Percentiles rank a stretch among this genome's conserved stretches.
phyloP scores from a whole-genome alignment of 2,329 filamentous ascomycete species.

The Thermothelomyces thermophilus region DNA sequence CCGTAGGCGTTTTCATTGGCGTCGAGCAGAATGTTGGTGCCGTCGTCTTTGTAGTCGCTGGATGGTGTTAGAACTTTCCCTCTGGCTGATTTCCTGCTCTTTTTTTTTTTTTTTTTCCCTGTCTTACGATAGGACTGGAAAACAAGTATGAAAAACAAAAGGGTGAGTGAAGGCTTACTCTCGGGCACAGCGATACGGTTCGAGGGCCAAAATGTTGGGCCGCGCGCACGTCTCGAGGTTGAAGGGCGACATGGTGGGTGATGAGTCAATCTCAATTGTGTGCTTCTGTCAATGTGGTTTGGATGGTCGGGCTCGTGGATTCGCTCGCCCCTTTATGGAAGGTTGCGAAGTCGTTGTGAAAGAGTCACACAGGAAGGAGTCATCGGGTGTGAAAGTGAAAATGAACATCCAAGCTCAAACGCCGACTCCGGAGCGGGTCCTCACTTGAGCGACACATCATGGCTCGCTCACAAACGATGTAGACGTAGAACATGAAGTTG shows the following conservation, averaged over 20 bases:
- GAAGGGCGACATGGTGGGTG: constrained; percentile 52
- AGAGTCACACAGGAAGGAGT: constrained; percentile 12
- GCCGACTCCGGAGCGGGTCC: constrained; percentile 18
- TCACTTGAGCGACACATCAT: neutral
- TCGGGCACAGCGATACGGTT: constrained; percentile 75
- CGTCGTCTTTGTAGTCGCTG: constrained; percentile 98
- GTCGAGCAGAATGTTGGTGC: constrained; percentile 90
- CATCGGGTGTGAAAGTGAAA: neutral
- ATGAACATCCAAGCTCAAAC: neutral
- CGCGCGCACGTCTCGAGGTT: constrained; percentile 68
- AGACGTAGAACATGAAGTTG: neutral
- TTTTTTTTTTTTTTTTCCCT: too few relatives aligned
- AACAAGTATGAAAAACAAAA: neutral
- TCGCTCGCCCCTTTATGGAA: neutral
- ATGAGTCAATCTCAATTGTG: neutral
- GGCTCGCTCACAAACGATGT: neutral
- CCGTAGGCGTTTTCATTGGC: constrained; percentile 98
- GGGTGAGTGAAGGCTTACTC: constrained; percentile 49
- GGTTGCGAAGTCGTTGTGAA: neutral
- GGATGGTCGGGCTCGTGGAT: neutral
- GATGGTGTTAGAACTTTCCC: constrained; percentile 24
- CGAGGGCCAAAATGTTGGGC: constrained; percentile 67
- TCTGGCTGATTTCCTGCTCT: too few relatives aligned
- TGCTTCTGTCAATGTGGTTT: neutral
- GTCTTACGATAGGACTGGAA: neutral